These are phyloP conservation scores for Aurinia saxatilis DNA, from an alignment of 345 rosid genomes.

Conservation along the genomic window DNA sequence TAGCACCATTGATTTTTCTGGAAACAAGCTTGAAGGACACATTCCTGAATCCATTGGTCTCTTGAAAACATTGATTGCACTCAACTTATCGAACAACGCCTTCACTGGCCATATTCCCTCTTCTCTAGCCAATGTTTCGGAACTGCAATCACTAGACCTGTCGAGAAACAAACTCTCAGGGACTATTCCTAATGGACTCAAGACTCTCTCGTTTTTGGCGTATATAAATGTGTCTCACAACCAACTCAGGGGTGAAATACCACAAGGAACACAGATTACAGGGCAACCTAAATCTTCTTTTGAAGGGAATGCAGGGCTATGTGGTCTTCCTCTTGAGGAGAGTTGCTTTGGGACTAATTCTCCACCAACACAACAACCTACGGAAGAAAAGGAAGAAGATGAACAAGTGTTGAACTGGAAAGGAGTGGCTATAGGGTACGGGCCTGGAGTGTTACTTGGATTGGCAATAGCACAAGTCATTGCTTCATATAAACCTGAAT, in stretches of 20 bases:
- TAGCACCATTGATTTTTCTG: constrained; percentile 4
- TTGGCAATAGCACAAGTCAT: constrained; percentile 10
- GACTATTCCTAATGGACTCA: constrained; percentile 10
- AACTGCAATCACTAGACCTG: constrained; percentile 2
- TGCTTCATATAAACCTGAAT: constrained; percentile 1
- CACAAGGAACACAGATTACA: neutral
- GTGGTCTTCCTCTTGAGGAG: constrained; percentile 6
- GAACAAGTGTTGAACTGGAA: neutral
- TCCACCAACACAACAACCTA: neutral
- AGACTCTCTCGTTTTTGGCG: constrained; percentile 4
- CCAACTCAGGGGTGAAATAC: constrained; percentile 6
- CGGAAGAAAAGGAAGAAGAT: neutral
- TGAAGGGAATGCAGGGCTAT: constrained; percentile 10
- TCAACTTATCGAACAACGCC: constrained; percentile 17
- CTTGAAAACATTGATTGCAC: constrained; percentile 9
- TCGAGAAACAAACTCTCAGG: constrained; percentile 10
- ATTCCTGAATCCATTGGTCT: constrained; percentile 17
- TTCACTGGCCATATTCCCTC: constrained; percentile 17
- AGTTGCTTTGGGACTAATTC: neutral
- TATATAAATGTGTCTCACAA: constrained; percentile 3
- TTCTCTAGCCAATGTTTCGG: neutral
- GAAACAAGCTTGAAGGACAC: neutral
- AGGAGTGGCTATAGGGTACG: constrained; percentile 8
- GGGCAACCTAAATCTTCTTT: neutral
- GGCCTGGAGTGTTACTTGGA: constrained; percentile 1